Conservation (phyloP, 2,329 filamentous ascomycete species). For the Apiospora marii region DNA sequence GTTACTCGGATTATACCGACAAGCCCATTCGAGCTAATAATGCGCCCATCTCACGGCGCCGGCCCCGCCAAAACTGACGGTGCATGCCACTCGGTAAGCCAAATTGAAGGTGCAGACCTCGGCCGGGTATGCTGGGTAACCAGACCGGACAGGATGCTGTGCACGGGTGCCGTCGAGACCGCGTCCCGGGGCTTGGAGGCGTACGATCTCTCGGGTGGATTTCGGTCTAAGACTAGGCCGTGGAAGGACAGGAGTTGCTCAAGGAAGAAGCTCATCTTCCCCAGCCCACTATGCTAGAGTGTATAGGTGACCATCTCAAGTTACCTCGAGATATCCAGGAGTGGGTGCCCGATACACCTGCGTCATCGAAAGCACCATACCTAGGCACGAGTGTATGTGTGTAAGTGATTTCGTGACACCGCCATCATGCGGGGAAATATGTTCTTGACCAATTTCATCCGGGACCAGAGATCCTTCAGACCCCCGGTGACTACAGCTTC, state of each 20-base stretch:
- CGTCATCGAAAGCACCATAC: no score
- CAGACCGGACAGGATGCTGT: background rate
- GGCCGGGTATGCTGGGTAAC: no score
- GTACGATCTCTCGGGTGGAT: background rate
- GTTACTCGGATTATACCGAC: slow-evolving; percentile 7
- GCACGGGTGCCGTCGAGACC: background rate
- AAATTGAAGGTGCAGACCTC: no score
- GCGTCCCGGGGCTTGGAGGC: background rate
- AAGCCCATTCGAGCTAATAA: background rate
- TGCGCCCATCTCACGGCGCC: background rate
- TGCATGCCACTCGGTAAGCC: background rate
- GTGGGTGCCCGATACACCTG: background rate
- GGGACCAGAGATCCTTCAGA: background rate
- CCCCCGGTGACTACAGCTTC: no score
- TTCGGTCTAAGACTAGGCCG: no score
- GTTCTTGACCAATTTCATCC: background rate
- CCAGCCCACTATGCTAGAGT: background rate
- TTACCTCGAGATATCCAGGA: background rate
- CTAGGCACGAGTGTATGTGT: no score
- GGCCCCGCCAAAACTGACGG: background rate
- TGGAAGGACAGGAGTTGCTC: background rate
- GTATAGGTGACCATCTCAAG: background rate
- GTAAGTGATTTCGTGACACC: no score
- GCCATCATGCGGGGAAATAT: background rate
- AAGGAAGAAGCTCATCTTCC: background rate